Conservation (phyloP, 2,329 filamentous ascomycete genomes). For the Alternaria rosae region DNA sequence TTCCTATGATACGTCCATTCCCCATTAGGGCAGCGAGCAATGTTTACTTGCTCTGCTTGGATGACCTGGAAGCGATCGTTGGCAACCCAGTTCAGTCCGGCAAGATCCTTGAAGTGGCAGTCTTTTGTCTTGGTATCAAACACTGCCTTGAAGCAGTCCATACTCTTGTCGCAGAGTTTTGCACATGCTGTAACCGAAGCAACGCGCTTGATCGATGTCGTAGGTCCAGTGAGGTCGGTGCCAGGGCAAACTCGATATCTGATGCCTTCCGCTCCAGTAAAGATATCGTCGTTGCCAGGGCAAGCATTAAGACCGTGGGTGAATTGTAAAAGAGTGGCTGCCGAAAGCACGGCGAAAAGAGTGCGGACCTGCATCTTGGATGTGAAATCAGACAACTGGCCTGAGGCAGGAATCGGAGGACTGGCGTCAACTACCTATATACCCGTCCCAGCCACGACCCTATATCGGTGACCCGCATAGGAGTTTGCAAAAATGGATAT, state of each 20-base stretch:
- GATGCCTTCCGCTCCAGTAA: constrained; percentile 27
- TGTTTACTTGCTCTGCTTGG: constrained; percentile 33
- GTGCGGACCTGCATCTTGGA: constrained; percentile 25
- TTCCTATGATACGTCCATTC: constrained; percentile 27
- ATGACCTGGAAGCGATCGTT: constrained; percentile 30
- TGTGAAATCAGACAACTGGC: constrained; percentile 10
- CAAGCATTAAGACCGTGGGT: constrained; percentile 29
- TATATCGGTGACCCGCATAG: constrained; percentile 21
- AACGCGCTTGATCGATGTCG: constrained; percentile 20
- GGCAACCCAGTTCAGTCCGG: constrained; percentile 27
- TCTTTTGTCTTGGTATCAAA: constrained; percentile 28
- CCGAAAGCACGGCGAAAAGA: constrained; percentile 19
- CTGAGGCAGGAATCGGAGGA: not conserved
- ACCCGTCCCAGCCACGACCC: constrained; percentile 4
- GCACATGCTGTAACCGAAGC: constrained; percentile 30
- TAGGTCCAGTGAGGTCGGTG: constrained; percentile 28
- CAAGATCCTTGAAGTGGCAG: constrained; percentile 34
- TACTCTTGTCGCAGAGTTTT: constrained; percentile 25
- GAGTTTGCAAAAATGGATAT: constrained; percentile 1
- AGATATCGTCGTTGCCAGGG: constrained; percentile 27
- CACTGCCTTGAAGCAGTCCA: constrained; percentile 38
- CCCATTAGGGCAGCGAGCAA: constrained; percentile 31
- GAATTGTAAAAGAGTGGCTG: constrained; percentile 24
- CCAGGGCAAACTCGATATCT: constrained; percentile 31
- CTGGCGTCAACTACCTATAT: constrained; percentile 8